Conservation (phyloP, 768 basidiomycete species). For the Leccinellum albellum region DNA sequence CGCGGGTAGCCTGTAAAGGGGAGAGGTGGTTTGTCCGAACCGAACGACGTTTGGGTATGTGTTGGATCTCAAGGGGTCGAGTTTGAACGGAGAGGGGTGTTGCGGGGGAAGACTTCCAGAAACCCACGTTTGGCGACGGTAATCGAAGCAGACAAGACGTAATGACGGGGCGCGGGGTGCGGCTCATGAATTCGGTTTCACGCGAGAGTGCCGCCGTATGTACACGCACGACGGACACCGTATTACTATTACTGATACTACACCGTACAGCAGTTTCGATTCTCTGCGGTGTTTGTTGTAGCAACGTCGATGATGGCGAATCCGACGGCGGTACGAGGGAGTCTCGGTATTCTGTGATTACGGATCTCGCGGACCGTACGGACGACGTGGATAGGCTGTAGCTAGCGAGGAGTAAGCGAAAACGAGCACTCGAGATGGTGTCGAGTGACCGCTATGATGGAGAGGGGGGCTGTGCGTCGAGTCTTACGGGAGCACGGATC, state of each 20-base stretch:
- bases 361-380: background rate
- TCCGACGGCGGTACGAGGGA: no score
- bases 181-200: background rate
- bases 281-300: background rate
- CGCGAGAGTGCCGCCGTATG: background rate
- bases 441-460: background rate
- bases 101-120: background rate
- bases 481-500: no score
- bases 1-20: background rate
- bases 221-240: background rate
- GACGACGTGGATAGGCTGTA: background rate
- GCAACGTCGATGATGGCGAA: background rate
- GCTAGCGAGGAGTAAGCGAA: background rate
- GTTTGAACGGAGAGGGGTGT: background rate
- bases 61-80: background rate
- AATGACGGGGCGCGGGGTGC: background rate
- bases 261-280: no score
- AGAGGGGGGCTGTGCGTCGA: no score
- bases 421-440: background rate
- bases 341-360: no score
- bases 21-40: background rate
- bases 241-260: background rate
- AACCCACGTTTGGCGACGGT: background rate
- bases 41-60: background rate
- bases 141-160: background rate